Conservation (phyloP, 768 basidiomycete species). For the Cystofilobasidium ferigula region DNA sequence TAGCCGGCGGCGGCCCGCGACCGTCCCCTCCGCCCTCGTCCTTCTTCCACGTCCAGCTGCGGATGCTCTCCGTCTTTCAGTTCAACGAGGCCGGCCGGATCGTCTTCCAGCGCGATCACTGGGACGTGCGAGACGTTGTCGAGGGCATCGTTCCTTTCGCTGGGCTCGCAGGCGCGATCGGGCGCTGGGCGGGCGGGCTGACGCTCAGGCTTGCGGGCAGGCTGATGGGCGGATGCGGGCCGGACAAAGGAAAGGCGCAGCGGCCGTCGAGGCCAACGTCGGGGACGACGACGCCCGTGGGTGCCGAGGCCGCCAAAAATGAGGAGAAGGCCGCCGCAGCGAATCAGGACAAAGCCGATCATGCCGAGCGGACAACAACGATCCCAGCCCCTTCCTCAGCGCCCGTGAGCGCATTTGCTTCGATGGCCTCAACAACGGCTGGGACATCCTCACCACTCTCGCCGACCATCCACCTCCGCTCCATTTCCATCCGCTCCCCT, state of each 20-base stretch:
- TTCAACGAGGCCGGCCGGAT: constrained; percentile 19
- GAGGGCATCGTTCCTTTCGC: constrained; percentile 12
- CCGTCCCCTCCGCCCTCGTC: not conserved
- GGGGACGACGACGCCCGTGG: too few species aligned
- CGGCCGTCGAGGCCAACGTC: too few species aligned
- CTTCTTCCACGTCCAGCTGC: constrained; percentile 13
- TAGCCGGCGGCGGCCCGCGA: not conserved
- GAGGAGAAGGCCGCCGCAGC: too few species aligned
- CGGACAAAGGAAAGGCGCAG: too few species aligned
- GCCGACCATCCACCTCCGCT: not conserved
- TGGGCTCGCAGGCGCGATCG: not conserved
- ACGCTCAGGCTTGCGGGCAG: not conserved
- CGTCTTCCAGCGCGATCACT: constrained; percentile 22
- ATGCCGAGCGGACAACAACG: too few species aligned
- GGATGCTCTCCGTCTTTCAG: constrained; percentile 15
- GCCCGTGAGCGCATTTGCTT: not conserved
- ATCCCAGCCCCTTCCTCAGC: too few species aligned
- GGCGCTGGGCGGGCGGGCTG: constrained; percentile 9
- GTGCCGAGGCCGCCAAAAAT: too few species aligned
- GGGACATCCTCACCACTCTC: not conserved
- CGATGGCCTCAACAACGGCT: too few species aligned
- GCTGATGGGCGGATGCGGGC: not conserved
- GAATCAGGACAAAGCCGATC: too few species aligned
- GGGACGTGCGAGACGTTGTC: constrained; percentile 21
- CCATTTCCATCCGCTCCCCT: not conserved